Evolutionary conservation across 352 stramenopile genomes (phyloP).

Genomic region (Phytophthora multivora): DNA sequence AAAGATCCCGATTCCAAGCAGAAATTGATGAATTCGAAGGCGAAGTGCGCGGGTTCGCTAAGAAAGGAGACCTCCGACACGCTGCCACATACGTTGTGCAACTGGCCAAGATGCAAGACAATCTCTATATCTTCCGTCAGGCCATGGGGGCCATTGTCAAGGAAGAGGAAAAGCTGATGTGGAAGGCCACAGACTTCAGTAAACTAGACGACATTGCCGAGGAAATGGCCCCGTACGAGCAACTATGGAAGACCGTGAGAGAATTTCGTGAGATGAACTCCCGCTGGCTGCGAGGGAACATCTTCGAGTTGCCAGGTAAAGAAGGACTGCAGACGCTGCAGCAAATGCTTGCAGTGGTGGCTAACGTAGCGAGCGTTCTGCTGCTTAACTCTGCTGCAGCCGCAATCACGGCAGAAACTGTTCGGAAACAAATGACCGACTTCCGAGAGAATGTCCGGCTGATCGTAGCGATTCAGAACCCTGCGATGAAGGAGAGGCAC

Average conservation of each 20-base stretch:
- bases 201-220: constrained; percentile 79
- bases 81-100: constrained; percentile 80
- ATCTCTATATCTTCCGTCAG: constrained; percentile 55
- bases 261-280: constrained; percentile 81
- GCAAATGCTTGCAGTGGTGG: constrained; percentile 59
- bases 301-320: constrained; percentile 68
- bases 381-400: constrained; percentile 59
- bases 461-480: constrained; percentile 70
- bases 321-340: constrained; percentile 55
- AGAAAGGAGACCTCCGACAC: constrained; percentile 78
- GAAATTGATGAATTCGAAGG: constrained; percentile 81
- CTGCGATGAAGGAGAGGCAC: constrained; percentile 68
- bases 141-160: constrained; percentile 59
- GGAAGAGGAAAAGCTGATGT: constrained; percentile 72
- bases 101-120: constrained; percentile 74
- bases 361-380: constrained; percentile 62
- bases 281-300: constrained; percentile 60
- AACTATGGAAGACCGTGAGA: constrained; percentile 71
- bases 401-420: constrained; percentile 67
- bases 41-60: constrained; percentile 71
- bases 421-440: constrained; percentile 83
- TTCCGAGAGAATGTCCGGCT: constrained; percentile 72
- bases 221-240: constrained; percentile 76
- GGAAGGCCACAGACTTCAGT: constrained; percentile 72
- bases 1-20: constrained; percentile 68